Conservation (phyloP, 768 basidiomycete species). For the Termitomyces sp. region DNA sequence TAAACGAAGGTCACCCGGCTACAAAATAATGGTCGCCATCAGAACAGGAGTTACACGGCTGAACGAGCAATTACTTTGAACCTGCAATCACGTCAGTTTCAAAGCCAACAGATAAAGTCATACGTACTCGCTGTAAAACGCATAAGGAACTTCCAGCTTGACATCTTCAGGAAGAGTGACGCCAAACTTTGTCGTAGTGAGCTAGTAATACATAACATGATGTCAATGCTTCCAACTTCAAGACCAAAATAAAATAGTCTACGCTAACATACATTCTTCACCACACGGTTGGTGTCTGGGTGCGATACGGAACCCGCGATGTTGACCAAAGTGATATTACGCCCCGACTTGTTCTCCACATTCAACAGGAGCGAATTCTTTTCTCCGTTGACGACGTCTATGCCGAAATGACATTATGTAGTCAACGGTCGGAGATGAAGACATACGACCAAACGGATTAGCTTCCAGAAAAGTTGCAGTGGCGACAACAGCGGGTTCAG, state of each 20-base stretch:
- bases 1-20: slow-evolving; percentile 75
- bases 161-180: slow-evolving; percentile 47
- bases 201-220: slow-evolving; percentile 31
- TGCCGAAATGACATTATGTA: slow-evolving; percentile 13
- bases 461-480: slow-evolving; percentile 60
- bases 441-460: slow-evolving; percentile 75
- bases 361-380: slow-evolving; percentile 59
- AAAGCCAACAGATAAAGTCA: not conserved
- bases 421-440: not conserved
- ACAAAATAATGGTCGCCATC: slow-evolving; percentile 7
- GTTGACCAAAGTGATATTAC: slow-evolving; percentile 61
- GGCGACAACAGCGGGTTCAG: slow-evolving; percentile 49
- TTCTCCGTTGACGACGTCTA: slow-evolving; percentile 83
- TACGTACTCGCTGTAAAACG: slow-evolving; percentile 79
- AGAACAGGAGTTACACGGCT: not conserved
- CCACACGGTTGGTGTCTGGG: slow-evolving; percentile 51
- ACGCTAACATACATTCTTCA: slow-evolving; percentile 58
- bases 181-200: slow-evolving; percentile 48
- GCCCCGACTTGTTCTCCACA: slow-evolving; percentile 72
- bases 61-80: slow-evolving; percentile 44
- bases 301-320: slow-evolving; percentile 66
- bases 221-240: not conserved
- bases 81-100: slow-evolving; percentile 26
- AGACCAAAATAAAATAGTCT: not conserved
- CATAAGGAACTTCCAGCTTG: slow-evolving; percentile 62